These are phyloP conservation scores for Amaranthus hypochondriacus DNA, from an alignment of 148 eudicot species.

Conservation along the genomic window DNA sequence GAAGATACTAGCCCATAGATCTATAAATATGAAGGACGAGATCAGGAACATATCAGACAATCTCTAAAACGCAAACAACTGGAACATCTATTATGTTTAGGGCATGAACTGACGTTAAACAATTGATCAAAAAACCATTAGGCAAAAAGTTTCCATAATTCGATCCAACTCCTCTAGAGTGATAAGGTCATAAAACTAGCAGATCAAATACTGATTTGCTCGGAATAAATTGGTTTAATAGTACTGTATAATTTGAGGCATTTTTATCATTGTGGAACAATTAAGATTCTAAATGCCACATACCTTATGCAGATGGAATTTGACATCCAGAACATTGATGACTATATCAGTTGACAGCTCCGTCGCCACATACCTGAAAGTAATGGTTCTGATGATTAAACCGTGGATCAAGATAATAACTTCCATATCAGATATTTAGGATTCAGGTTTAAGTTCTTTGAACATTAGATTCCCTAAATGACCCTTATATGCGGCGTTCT, in stretches of 20 bases:
- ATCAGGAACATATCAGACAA: too few relatives aligned
- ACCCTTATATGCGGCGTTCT: not conserved
- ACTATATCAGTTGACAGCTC: constrained; percentile 81
- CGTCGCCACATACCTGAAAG: constrained; percentile 78
- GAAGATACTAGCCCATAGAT: not conserved
- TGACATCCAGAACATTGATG: constrained; percentile 65
- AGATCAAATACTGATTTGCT: too few relatives aligned
- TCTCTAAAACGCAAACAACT: not conserved
- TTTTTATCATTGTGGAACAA: not conserved
- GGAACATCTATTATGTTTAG: not conserved
- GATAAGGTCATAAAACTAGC: too few relatives aligned
- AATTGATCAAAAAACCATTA: not conserved
- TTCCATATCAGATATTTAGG: not conserved
- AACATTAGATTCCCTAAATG: not conserved
- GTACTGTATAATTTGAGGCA: not conserved
- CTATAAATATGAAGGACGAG: too few relatives aligned
- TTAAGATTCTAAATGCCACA: not conserved
- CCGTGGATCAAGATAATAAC: constrained; percentile 1
- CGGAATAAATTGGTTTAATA: too few relatives aligned
- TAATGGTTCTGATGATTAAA: not conserved
- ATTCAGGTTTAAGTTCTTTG: not conserved
- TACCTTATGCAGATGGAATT: constrained; percentile 95
- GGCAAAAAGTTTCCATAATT: not conserved
- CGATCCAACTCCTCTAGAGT: not conserved
- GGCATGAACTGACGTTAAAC: not conserved